Evolutionary conservation across 345 rosid genomes (phyloP).

Genomic region (Aegle marmelos): DNA sequence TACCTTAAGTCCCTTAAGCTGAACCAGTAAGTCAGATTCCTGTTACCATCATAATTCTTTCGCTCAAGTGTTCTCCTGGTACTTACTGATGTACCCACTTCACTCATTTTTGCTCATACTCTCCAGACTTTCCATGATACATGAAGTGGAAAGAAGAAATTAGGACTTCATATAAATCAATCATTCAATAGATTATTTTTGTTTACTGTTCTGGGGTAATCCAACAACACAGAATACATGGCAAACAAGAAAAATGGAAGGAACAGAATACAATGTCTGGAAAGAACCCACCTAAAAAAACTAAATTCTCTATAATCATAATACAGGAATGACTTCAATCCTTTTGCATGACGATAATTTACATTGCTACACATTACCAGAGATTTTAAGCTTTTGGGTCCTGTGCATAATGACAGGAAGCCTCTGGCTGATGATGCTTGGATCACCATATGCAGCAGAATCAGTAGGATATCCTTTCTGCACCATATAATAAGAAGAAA

Average conservation of each 20-base stretch:
- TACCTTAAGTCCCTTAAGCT: neutral
- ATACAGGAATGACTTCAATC: conserved; percentile 11
- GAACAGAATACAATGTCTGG: neutral
- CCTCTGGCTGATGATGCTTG: conserved; percentile 78
- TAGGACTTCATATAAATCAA: neutral
- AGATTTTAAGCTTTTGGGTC: conserved; percentile 69
- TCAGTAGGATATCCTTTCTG: conserved; percentile 90
- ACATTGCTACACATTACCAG: conserved; percentile 32
- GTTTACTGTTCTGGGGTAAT: neutral
- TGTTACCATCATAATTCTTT: neutral
- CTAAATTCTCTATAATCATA: conserved; percentile 8
- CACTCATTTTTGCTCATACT: neutral
- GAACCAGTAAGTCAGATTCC: too few species aligned
- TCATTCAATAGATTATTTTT: neutral
- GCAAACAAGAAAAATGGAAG: conserved; percentile 1
- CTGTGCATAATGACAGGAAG: conserved; percentile 71
- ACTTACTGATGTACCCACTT: neutral
- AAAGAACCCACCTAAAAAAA: conserved; percentile 14
- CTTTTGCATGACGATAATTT: conserved; percentile 15
- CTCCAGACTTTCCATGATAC: neutral
- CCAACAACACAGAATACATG: conserved; percentile 2
- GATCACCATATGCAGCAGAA: conserved; percentile 77
- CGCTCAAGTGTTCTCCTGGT: neutral
- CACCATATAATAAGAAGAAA: conserved; percentile 27
- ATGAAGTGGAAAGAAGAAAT: neutral